These are phyloP conservation scores for Ascochyta koolunga DNA, from an alignment of 2,329 filamentous ascomycete species.

Conservation along the genomic window DNA sequence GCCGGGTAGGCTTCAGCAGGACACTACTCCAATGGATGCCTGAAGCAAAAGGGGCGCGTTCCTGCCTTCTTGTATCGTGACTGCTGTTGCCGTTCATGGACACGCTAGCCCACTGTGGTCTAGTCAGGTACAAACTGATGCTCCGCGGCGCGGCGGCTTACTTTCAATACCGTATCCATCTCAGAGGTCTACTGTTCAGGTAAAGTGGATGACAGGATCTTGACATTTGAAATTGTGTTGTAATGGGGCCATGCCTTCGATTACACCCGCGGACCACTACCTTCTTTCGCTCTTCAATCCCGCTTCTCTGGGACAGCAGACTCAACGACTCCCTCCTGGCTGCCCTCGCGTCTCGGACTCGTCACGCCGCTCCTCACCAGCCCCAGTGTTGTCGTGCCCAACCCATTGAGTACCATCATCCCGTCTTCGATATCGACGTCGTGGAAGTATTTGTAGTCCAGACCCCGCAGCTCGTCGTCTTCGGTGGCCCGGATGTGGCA, in stretches of 20 bases:
- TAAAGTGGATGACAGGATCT: not conserved
- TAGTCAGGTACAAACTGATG: constrained; percentile 8
- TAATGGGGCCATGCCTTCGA: not conserved
- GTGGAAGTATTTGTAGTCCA: constrained; percentile 60
- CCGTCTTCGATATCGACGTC: constrained; percentile 36
- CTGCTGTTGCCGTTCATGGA: not conserved
- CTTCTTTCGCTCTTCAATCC: constrained; percentile 17
- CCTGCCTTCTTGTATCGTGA: constrained; percentile 2
- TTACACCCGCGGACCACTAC: not conserved
- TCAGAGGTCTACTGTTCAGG: not conserved
- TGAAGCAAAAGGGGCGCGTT: not conserved
- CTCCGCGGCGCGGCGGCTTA: not conserved
- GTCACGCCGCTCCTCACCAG: constrained; percentile 6
- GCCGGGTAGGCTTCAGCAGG: no score
- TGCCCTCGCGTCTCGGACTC: constrained; percentile 21
- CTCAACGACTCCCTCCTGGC: constrained; percentile 28
- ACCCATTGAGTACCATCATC: constrained; percentile 30
- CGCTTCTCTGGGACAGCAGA: constrained; percentile 24
- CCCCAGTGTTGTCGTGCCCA: constrained; percentile 22
- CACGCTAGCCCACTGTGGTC: not conserved
- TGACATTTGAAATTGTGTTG: not conserved
- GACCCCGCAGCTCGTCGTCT: constrained; percentile 60
- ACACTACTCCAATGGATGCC: not conserved
- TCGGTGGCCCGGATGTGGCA: constrained; percentile 62
- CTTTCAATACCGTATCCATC: not conserved